Conservation (phyloP, 768 basidiomycete genomes). For the Tephrocybe rancida region DNA sequence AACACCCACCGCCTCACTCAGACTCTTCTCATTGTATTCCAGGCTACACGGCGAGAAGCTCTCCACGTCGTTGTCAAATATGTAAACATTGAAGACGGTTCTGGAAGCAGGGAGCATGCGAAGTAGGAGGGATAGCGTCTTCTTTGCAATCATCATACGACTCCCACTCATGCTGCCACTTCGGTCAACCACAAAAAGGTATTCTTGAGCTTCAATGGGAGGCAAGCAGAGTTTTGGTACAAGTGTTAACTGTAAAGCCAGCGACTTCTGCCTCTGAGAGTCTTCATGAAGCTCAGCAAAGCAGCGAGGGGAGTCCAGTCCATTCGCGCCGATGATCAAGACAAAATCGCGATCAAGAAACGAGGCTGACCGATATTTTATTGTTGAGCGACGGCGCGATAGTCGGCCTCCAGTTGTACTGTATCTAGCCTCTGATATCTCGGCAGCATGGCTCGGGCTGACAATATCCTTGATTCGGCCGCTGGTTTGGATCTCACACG, state of each 20-base stretch:
- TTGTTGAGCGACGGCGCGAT: conserved; percentile 43
- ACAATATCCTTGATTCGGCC: conserved; percentile 39
- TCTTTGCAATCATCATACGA: conserved; percentile 49
- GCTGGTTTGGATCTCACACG: conserved; percentile 50
- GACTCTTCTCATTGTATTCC: conserved; percentile 29
- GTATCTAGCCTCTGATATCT: conserved; percentile 35
- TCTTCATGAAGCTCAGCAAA: conserved; percentile 48
- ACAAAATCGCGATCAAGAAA: conserved; percentile 55
- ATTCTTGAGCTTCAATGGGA: conserved; percentile 49
- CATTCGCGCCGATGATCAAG: conserved; percentile 47
- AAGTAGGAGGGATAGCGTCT: conserved; percentile 48
- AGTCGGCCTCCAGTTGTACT: conserved; percentile 31
- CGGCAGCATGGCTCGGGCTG: conserved; percentile 46
- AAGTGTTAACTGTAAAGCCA: conserved; percentile 57
- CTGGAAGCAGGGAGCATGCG: conserved; percentile 44
- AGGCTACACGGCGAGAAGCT: conserved; percentile 38
- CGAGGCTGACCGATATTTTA: conserved; percentile 37
- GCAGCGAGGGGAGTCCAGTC: conserved; percentile 55
- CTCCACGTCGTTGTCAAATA: conserved; percentile 40
- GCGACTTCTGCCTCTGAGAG: conserved; percentile 25
- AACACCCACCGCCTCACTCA: conserved; percentile 40
- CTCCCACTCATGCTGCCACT: conserved; percentile 51
- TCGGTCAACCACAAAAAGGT: conserved; percentile 62
- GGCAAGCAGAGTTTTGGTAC: conserved; percentile 53
- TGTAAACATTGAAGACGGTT: conserved; percentile 59